Conservation (phyloP, 305 asterid species). For the Fraxinus floribunda region DNA sequence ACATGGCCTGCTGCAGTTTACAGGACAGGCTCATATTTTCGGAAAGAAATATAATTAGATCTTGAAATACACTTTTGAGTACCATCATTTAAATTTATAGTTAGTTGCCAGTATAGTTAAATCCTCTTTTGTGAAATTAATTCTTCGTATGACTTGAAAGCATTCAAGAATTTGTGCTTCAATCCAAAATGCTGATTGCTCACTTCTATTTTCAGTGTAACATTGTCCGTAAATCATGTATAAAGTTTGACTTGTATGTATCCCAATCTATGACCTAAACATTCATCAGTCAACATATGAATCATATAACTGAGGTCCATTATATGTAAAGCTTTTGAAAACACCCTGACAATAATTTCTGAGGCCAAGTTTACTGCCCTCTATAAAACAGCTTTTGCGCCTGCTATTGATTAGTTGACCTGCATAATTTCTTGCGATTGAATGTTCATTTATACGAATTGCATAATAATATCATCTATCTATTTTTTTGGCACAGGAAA, state of each 20-base stretch:
- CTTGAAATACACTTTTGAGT: not conserved
- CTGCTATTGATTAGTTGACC: constrained; percentile 8
- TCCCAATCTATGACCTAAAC: not conserved
- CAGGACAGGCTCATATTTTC: not conserved
- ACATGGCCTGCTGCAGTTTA: not conserved
- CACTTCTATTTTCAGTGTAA: not conserved
- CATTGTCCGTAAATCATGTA: not conserved
- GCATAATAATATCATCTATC: not conserved
- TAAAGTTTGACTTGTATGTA: not conserved
- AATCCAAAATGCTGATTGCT: not conserved
- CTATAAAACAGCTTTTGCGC: not conserved
- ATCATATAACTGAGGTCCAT: not conserved
- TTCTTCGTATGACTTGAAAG: constrained; percentile 3
- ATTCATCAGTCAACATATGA: not conserved
- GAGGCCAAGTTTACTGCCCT: not conserved
- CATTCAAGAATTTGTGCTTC: not conserved
- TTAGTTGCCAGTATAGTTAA: not conserved
- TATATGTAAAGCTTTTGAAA: not conserved
- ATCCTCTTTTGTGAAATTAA: not conserved
- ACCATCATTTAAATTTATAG: not conserved
- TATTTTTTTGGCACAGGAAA: constrained; percentile 44
- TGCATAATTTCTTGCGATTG: constrained; percentile 6
- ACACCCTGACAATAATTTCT: not conserved
- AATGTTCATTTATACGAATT: not conserved
- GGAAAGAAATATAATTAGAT: not conserved